Evolutionary conservation across 2,329 filamentous ascomycete species (phyloP).

Genomic region (Thelonectria discophora): DNA sequence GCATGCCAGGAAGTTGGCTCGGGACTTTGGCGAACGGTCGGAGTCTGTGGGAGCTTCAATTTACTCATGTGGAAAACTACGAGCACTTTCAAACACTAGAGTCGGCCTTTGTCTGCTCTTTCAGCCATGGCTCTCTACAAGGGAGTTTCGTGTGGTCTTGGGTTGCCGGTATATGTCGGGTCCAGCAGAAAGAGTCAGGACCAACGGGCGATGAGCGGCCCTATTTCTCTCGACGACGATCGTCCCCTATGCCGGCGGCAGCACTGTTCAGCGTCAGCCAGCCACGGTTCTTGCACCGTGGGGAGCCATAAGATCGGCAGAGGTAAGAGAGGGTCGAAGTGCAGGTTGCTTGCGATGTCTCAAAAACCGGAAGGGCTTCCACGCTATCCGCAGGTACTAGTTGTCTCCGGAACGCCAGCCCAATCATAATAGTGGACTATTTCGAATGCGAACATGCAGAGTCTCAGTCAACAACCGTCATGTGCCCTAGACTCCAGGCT

Average conservation of each 20-base stretch:
- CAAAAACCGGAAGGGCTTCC: background rate
- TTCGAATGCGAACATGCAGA: slow-evolving; percentile 9
- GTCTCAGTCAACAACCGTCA: slow-evolving; percentile 11
- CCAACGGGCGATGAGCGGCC: background rate
- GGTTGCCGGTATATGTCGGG: background rate
- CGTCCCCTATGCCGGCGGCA: slow-evolving; percentile 9
- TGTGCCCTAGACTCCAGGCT: slow-evolving; percentile 7
- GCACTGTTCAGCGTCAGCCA: background rate
- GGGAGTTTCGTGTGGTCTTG: background rate
- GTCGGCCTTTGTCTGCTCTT: slow-evolving; percentile 1
- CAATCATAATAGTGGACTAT: background rate
- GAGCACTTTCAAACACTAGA: slow-evolving; percentile 7
- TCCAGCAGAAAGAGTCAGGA: background rate
- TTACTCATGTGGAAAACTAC: slow-evolving; percentile 6
- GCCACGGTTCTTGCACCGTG: slow-evolving; percentile 1
- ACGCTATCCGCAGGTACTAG: background rate
- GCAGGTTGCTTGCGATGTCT: slow-evolving; percentile 2
- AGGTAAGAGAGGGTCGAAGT: background rate
- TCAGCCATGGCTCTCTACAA: background rate
- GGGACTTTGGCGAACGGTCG: slow-evolving; percentile 7
- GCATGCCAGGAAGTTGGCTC: slow-evolving; percentile 1
- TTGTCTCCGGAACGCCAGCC: background rate
- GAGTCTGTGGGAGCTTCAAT: background rate
- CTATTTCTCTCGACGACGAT: background rate
- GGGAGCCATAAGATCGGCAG: slow-evolving; percentile 2